These are phyloP conservation scores for Lepidium campestre DNA, from an alignment of 441 rosid genomes.

Conservation along the genomic window DNA sequence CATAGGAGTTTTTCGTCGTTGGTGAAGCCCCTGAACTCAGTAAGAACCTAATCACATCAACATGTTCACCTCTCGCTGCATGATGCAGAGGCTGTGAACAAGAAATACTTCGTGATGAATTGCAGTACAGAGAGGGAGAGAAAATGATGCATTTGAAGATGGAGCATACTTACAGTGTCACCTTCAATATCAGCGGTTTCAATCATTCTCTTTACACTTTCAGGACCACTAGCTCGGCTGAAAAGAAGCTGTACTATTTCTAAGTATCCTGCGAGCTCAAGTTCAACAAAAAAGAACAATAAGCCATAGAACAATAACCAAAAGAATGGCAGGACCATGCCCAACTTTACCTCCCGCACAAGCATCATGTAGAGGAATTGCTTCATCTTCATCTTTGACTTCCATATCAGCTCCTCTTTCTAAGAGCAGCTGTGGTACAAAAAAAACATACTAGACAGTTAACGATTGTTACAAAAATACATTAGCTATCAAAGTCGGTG, in stretches of 20 bases:
- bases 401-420: constrained; percentile 87
- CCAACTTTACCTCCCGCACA: constrained; percentile 67
- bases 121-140: neutral
- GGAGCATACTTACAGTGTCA: constrained; percentile 60
- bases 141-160: neutral
- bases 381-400: constrained; percentile 81
- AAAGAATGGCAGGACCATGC: neutral
- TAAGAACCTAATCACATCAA: constrained; percentile 56
- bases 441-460: neutral
- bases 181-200: constrained; percentile 70
- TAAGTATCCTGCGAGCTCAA: constrained; percentile 44
- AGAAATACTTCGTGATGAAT: neutral
- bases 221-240: constrained; percentile 40
- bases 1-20: constrained; percentile 45
- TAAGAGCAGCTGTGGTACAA: constrained; percentile 52
- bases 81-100: constrained; percentile 82
- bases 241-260: constrained; percentile 66
- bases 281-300: neutral
- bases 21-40: constrained; percentile 69
- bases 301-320: neutral
- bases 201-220: constrained; percentile 58
- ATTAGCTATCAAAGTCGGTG: neutral
- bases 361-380: constrained; percentile 86
- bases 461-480: neutral
- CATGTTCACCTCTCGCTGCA: constrained; percentile 86